Conservation (phyloP, 192 early-diverging fungal genomes). For the Coemansia umbellata region DNA sequence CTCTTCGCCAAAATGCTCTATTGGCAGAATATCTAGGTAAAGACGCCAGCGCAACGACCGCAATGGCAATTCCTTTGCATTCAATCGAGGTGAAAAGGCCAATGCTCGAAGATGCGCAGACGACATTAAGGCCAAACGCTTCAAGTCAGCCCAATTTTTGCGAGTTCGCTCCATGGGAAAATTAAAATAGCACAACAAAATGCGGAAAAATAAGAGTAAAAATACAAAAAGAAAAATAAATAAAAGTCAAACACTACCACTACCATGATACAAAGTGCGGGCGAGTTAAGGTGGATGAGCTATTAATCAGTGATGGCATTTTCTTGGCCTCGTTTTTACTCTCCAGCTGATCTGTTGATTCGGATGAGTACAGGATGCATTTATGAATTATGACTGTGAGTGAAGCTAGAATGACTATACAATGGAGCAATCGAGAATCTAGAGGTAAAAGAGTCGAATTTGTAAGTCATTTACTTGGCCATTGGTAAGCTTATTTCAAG, state of each 20-base stretch:
- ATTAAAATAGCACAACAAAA: background rate
- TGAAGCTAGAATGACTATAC: too few species aligned
- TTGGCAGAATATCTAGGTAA: constrained; percentile 30
- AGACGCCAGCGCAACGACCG: constrained; percentile 42
- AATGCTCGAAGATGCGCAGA: constrained; percentile 16
- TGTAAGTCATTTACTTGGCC: too few species aligned
- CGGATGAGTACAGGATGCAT: too few species aligned
- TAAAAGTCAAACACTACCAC: background rate
- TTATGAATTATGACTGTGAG: too few species aligned
- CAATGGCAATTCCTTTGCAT: constrained; percentile 14
- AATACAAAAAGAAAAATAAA: background rate
- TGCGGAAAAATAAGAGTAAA: constrained; percentile 2
- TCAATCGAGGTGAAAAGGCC: constrained; percentile 7
- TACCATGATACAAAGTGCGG: too few species aligned
- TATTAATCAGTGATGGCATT: too few species aligned
- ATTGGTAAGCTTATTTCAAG: too few species aligned
- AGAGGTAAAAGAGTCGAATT: too few species aligned
- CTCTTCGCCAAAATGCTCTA: constrained; percentile 30
- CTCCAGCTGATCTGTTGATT: too few species aligned
- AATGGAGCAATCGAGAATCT: too few species aligned
- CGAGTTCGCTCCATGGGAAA: constrained; percentile 8
- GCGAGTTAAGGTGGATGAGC: too few species aligned
- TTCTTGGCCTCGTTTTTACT: too few species aligned
- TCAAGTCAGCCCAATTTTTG: constrained; percentile 22
- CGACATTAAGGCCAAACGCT: constrained; percentile 31